Evolutionary conservation across 2,329 filamentous ascomycete genomes (phyloP), one percentile per base, ranked within the genome.

Genomic region (Pezicula neosporulosa): DNA sequence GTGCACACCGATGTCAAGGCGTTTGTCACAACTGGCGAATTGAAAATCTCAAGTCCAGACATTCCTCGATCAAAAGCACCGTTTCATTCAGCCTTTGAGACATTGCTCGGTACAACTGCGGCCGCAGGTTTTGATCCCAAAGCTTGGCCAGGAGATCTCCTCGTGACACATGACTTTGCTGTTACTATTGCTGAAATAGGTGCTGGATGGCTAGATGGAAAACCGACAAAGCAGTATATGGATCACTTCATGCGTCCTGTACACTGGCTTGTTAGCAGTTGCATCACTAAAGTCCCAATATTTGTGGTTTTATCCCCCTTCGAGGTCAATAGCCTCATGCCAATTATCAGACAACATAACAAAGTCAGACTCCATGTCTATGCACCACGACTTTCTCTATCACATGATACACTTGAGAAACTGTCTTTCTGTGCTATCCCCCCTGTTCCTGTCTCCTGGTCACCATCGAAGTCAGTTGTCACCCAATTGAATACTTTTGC

Each of bases 401-500:
- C 51, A 2, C 66, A 64, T 54, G 55, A 58, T 3, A 50, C 72
- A 2, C 62, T 84, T 1, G 77, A 84, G 43, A 46, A 61, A 0
- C 65, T 85, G 0, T 52, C 65, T 1, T 66, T 82, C 1, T 78
- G 72, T 58, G 70, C 65, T 1, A 50, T 75, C 1, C 71, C 73
- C 1, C 36, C 41, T 1, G 37, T 63, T 0, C 52, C 55, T 2
- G 6, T 1, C 0, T 55, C 59, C 18, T 53, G 44, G 7, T 50
- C 64, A 4, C 60, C 56, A 12, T 63, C 58, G 7, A 41, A 9
- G 2, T 2, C 38, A 9, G n/a, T 46, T 12, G 9, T 61, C 50
- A 46, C 56, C 19, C 72, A 81, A 50, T 72, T 90, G 0, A 85
- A 86, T 41, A 66, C 90, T 0, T 89, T 90, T 49, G 72, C 87